Percentiles rank a stretch among this genome's conserved stretches.
Conservation (phyloP, 768 basidiomycete genomes). For the Krasilnikovozyma curviuscula region DNA sequence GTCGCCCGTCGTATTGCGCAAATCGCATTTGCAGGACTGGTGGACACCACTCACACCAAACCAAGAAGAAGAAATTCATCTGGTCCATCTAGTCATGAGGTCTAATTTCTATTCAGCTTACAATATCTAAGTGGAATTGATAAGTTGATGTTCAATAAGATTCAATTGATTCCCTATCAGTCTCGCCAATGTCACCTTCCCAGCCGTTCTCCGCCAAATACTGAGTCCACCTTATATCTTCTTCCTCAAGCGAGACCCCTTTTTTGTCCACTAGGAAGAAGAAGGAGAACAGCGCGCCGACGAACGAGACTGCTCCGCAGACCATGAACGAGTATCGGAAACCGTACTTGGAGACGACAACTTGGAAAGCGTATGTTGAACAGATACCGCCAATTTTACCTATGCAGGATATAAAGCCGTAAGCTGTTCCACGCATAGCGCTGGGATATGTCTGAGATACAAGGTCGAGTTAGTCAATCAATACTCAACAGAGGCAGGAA, state of each 20-base stretch:
- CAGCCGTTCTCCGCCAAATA: conserved; percentile 47
- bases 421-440: conserved; percentile 40
- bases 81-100: too few relatives aligned
- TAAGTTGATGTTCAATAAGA: too few relatives aligned
- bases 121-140: too few relatives aligned
- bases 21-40: too few relatives aligned
- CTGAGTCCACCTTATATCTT: too few relatives aligned
- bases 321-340: conserved; percentile 48
- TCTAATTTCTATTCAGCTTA: too few relatives aligned
- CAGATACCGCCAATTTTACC: conserved; percentile 35
- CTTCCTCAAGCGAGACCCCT: conserved; percentile 42
- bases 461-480: too few relatives aligned
- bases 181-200: conserved; percentile 46
- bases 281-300: conserved; percentile 45
- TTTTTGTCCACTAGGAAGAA: conserved; percentile 52
- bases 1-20: too few relatives aligned
- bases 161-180: too few relatives aligned
- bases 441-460: conserved; percentile 33
- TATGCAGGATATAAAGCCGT: conserved; percentile 14
- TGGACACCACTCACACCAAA: too few relatives aligned
- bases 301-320: conserved; percentile 45
- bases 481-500: too few relatives aligned
- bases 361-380: neutral
- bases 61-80: too few relatives aligned
- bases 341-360: neutral